Evolutionary conservation across 2,329 filamentous ascomycete genomes (phyloP), one percentile per base, ranked within the genome.

Genomic region (Alternaria sp.): DNA sequence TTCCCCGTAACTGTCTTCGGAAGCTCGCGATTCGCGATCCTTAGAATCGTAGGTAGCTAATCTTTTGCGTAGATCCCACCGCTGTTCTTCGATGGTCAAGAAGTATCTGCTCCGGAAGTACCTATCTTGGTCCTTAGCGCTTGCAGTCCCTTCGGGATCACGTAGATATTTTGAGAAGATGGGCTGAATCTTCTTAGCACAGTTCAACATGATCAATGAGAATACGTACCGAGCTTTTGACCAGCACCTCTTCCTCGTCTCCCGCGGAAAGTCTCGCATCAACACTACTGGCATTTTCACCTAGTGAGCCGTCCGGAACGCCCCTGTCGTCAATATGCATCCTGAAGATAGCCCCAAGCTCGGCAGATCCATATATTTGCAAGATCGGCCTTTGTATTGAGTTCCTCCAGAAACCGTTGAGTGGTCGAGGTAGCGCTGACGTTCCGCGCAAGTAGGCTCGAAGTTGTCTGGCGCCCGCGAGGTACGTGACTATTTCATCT

Each of bases 401-500:
- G 5, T 71, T 66, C 3, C 76, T 76, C 82, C 83, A 84, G 63
- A 83, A 84, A 37, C 83, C 77, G n/a, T 79, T 79, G 37, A 85
- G 79, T 1, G 82, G 81, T 51, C 79, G 78, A 3, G 82, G 82
- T 36, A 84, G 61, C 0, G 82, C 82, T 3, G 79, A 82, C 0
- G 82, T 84, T 0, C 80, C 80, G 61, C 80, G 81, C 5, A 81
- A 68, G 56, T 77, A 79, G 1, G 78, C 78, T 14, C 78, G 71
- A 36, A 81, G 73, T 17, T 74, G 74, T 29, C 77, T 69, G 1
- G 80, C 79, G 1, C 79, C 82, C 10, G 74, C 72, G 28, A 81
- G 70, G 67, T 83, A 85, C 39, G 75, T 70, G 5, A 70, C 66
- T 24, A 74, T 45, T 39, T 75, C 67, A 26, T 63, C 58, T 7